Evolutionary conservation across 1,139 yeast species (phyloP), one percentile per base, ranked within the genome.

Genomic region (Geotrichum phurueaensis): DNA sequence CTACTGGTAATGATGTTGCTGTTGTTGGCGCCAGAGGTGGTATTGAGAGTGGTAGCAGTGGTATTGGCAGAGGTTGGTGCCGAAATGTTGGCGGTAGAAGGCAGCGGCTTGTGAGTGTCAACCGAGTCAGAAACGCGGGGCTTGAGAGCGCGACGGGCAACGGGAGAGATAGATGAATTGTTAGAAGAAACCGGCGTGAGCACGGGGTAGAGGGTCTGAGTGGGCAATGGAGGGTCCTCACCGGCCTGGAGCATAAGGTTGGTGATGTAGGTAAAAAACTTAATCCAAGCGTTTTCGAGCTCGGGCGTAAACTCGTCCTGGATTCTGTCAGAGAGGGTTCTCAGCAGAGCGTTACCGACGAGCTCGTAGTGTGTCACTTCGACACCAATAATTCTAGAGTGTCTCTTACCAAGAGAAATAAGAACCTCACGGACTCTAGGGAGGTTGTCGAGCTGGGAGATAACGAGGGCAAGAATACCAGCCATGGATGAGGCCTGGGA

Each of bases 401-500:
- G 96, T 60, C 90, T 78, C 71, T 87, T 87, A 1, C 94, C 96
- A 65, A 89, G 75, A 56, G 82, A 81, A 57, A 77, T 78, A 57
- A 89, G 75, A 63, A 85, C 85, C 54, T 81, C 87, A 67, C 87
- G 85, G 67, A 88, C 76, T 4, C 73, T 73, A 1, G 76, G 71
- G 61, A 73, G 74, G 65, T 71, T 70, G 65, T 74, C 84, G 66
- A 79, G 72, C 71, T 74, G 75, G 52, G 79, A 73, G 60, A 86
- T 80, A 5, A 87, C 85, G 58, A 83, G 77, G n/a, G 86, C 78
- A 69, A 86, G 71, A n/a, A 86, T 89, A 2, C 94, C 94, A 0
- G 95, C 91, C 77, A 89, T 86, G 22, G 92, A 82, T 9, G 84
- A 83, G 0, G 95, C 91, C 73, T 86, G 90, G 66, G 85, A 87